These are phyloP conservation scores for Arachis stenosperma DNA, from an alignment of 306 rosid species.

Conservation along the genomic window DNA sequence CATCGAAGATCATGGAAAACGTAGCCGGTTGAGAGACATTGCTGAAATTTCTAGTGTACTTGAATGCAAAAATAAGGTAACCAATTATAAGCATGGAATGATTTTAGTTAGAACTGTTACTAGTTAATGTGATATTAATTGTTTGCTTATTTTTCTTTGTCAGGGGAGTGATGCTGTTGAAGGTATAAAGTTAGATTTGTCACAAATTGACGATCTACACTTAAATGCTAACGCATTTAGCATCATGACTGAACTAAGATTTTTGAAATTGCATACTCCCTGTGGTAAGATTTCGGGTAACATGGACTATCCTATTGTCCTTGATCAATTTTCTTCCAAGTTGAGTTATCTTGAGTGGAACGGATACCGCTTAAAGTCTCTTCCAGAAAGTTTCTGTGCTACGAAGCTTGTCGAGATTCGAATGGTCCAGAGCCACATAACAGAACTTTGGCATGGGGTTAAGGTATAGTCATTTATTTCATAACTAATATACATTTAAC, in stretches of 20 bases:
- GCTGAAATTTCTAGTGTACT: slow-evolving; percentile 6
- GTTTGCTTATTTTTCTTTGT: not conserved
- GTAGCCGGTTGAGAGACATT: not conserved
- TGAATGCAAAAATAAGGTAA: not conserved
- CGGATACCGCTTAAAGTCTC: not conserved
- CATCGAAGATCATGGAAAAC: not conserved
- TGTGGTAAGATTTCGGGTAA: not conserved
- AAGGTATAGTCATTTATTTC: not conserved
- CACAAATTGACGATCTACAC: not conserved
- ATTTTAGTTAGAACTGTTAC: not conserved
- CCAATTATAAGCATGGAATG: not conserved
- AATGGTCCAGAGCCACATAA: not conserved
- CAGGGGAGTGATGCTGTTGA: slow-evolving; percentile 13
- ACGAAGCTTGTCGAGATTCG: slow-evolving; percentile 16
- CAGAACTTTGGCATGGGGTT: slow-evolving; percentile 5
- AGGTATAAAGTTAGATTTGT: slow-evolving; percentile 8
- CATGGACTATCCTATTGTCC: not conserved
- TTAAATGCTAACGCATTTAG: not conserved
- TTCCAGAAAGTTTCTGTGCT: not conserved
- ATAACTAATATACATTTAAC: too few relatives aligned
- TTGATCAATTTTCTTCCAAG: not conserved
- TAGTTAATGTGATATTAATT: not conserved
- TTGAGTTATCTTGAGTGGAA: slow-evolving; percentile 23
- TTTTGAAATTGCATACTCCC: not conserved
- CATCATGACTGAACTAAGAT: slow-evolving; percentile 11